phyloP scores from a whole-genome alignment of 257 asterid species.

The Petunia axillaris region DNA sequence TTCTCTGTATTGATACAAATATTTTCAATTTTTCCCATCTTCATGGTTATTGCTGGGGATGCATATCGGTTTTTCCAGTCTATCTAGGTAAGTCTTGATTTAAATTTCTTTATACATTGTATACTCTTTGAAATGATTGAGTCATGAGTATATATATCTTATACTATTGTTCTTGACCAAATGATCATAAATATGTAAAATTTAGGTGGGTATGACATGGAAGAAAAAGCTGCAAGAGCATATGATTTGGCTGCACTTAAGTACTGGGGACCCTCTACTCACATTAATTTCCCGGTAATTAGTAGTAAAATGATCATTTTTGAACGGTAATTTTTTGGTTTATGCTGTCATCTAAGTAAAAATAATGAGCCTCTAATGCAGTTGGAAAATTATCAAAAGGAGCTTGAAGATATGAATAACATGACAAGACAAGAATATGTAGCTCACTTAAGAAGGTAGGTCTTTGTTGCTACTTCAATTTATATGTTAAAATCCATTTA shows the following conservation, averaged over 20 bases:
- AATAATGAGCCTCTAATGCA: slow-evolving; percentile 29
- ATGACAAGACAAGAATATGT: slow-evolving; percentile 95
- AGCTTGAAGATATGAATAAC: slow-evolving; percentile 87
- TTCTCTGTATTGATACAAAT: slow-evolving; percentile 11
- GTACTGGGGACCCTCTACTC: slow-evolving; percentile 98
- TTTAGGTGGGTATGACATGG: slow-evolving; percentile 97
- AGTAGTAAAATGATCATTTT: neutral
- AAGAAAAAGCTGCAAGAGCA: slow-evolving; percentile 96
- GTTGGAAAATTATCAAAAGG: slow-evolving; percentile 87
- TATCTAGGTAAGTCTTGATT: slow-evolving; percentile 63
- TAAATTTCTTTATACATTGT: neutral
- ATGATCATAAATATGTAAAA: neutral
- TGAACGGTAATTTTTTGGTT: neutral
- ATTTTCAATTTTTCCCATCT: slow-evolving; percentile 23
- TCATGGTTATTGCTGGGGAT: slow-evolving; percentile 37
- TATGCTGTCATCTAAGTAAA: neutral
- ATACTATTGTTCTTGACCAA: neutral
- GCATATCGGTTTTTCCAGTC: slow-evolving; percentile 50
- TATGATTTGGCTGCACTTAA: slow-evolving; percentile 97
- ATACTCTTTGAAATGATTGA: neutral
- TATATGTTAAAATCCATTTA: neutral
- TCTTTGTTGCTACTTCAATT: neutral
- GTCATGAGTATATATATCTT: slow-evolving; percentile 20
- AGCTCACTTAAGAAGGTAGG: slow-evolving; percentile 89
- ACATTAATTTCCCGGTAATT: slow-evolving; percentile 82